Base-by-base conservation (phyloP, 2,329 filamentous ascomycete genomes). In the Apiospora aurea region DNA sequence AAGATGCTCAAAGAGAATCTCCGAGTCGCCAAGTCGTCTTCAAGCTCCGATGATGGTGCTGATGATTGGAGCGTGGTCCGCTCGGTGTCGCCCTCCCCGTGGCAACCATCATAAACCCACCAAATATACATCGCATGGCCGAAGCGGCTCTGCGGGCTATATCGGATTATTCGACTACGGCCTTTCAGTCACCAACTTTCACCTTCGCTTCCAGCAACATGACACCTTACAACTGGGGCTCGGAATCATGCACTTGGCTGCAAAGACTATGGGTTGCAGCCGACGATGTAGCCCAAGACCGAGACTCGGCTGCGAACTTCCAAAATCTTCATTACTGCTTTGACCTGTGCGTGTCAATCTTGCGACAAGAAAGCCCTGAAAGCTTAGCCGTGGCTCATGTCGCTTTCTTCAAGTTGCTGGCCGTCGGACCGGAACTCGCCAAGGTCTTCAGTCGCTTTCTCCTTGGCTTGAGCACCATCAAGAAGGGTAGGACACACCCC, bases 1-100 rank as follows among this genome's bases (percentile, higher is more conserved):
- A 72, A 72, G 66, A 70, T 69, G 66, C 57, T 70, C 21, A 69
- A 71, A 67, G 67, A 72, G n/a, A 69, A 69, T 16, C 29, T 69
- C 18, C 71, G 71, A 18, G 43, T 72, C 16, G 69, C 57, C n/a
- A 72, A 69, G 44, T 67, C 53, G 21, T 67, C 69, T 43, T 67
- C 69, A 13, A n/a, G 41, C 26, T 67, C 64, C 41, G 71, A 69
- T 13, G 51, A 43, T n/a, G 66, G 68, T 10, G 38, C 26, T 57
- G 29, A 41, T 24, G 29, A 29, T 24, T 61, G 64, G 29, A 38
- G 43, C 44, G 41, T 44, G 29, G 57, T 64, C 13, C 57, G 18
- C 18, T 64, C 57, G 3, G 34, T 21, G 16, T 67, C 64, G 34
- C 43, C 46, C 13, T 41, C 69, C 53, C 71, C 8, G 14, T 11